Base-by-base conservation (phyloP, 495 filamentous ascomycete species). In the Talaromyces stipitatus region DNA sequence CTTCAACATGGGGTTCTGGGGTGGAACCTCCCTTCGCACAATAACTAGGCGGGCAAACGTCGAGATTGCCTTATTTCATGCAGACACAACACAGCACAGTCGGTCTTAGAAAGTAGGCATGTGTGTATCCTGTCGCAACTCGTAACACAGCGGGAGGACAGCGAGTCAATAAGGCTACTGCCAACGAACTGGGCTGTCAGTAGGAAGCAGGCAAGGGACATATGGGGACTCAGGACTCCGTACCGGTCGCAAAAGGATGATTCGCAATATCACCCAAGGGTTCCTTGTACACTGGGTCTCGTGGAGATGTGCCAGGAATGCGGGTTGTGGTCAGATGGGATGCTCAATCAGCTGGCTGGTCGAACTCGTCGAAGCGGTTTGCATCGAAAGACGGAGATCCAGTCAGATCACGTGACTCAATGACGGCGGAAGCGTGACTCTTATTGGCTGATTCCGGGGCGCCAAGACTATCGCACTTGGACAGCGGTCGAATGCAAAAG, bases 1-100 rank as follows among this genome's bases (percentile, higher is more conserved):
- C 71, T 75, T 76, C 71, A 69, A 76, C 74, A 78, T 78, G 69
- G 72, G 67, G 73, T 62, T 59, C 71, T 72, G 64, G n/a, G 60
- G 64, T 66, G 62, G 62, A 69, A 72, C 66, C 64, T 69, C 72
- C 63, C 38, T 55, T 46, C 36, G 22, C 54, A 55, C 33, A 43
- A 45, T 22, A 10, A 23, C 12, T 46, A 16, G 26, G 23, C 23
- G 20, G 36, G 54, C 29, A 23, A 16, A 41, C 30, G 26, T 20
- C 20, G 30, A n/a, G n/a, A 22, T 6, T 22, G 23, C 36, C 27
- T 24, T 45, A 29, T 30, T 36, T 45, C 36, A 55, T 55, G 4
- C 27, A 26, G 36, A 12, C 4, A 23, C 51, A n/a, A 54, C n/a
- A 9, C 16, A 16, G 20, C 10, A 16, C 26, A 20, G 14, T 18